These are phyloP conservation scores for Cryptococcus maquisensis DNA, from an alignment of 1,284 basidiomycete genomes.

Conservation along the genomic window DNA sequence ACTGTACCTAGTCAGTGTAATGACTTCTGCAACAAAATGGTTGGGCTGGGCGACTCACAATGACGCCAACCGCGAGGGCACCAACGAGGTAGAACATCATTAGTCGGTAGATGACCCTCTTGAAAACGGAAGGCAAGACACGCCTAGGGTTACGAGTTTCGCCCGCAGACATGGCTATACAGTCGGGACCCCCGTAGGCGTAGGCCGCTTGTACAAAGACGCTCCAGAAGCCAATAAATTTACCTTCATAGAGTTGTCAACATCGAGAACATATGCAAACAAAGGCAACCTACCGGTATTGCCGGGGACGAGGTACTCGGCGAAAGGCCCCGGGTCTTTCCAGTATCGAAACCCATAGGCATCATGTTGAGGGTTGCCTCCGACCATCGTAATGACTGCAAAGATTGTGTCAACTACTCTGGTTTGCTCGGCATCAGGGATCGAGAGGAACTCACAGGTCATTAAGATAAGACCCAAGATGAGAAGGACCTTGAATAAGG, in stretches of 20 bases:
- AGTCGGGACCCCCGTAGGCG: slow-evolving; percentile 29
- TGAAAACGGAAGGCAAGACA: slow-evolving; percentile 68
- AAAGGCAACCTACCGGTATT: slow-evolving; percentile 29
- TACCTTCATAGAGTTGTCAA: slow-evolving; percentile 1
- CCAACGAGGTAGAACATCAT: slow-evolving; percentile 61
- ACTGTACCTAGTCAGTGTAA: neutral
- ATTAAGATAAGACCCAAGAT: slow-evolving; percentile 1
- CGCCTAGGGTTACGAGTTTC: slow-evolving; percentile 57
- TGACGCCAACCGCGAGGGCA: slow-evolving; percentile 59
- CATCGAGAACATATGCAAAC: slow-evolving; percentile 23
- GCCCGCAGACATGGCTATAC: slow-evolving; percentile 23
- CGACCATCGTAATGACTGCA: slow-evolving; percentile 62
- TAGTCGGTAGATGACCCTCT: slow-evolving; percentile 66
- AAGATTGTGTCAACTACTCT: neutral
- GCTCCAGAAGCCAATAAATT: slow-evolving; percentile 21
- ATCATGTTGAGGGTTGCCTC: slow-evolving; percentile 57
- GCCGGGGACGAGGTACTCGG: slow-evolving; percentile 22
- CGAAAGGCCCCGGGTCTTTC: slow-evolving; percentile 62
- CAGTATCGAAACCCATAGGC: slow-evolving; percentile 57
- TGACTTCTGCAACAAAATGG: too few species aligned
- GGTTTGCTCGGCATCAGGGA: slow-evolving; percentile 54
- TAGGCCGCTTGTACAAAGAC: slow-evolving; percentile 24
- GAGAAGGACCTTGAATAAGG: slow-evolving; percentile 15
- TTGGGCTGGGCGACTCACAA: neutral
- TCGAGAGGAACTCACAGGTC: slow-evolving; percentile 41